These are phyloP conservation scores for Sphagnum tenellum DNA, from an alignment of 225 moss, liverwort and hornwort species.

Conservation along the genomic window DNA sequence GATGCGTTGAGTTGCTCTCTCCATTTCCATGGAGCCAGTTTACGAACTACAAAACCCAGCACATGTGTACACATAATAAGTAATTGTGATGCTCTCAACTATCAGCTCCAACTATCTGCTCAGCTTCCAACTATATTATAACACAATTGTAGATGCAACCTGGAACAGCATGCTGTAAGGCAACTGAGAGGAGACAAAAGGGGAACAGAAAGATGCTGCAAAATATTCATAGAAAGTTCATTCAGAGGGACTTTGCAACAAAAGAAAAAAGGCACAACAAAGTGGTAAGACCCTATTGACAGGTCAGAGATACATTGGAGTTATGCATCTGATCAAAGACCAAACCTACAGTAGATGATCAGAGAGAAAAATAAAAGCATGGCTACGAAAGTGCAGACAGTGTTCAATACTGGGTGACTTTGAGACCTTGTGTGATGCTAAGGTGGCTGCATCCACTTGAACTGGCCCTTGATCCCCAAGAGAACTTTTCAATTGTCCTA, in stretches of 20 bases:
- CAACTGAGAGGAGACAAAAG: neutral
- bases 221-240: too few relatives aligned
- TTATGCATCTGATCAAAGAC: neutral
- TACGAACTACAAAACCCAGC: constrained; percentile 12
- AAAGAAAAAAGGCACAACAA: neutral
- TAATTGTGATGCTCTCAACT: neutral
- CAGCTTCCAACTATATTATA: neutral
- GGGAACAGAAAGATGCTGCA: too few relatives aligned
- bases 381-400: neutral
- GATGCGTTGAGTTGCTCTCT: constrained; percentile 5
- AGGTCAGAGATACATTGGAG: neutral
- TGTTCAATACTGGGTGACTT: neutral
- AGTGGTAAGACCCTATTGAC: neutral
- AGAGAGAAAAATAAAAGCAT: neutral
- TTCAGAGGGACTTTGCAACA: neutral
- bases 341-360: neutral
- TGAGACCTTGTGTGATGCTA: constrained; percentile 6
- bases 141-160: neutral
- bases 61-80: constrained; percentile 1
- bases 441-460: neutral
- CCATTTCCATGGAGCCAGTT: constrained; percentile 30
- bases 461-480: neutral
- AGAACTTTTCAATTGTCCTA: constrained; percentile 15
- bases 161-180: neutral
- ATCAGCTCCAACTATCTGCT: too few relatives aligned